Evolutionary conservation across 2,329 filamentous ascomycete species (phyloP), one percentile per base, ranked within the genome.

Genomic region (Diaporthe citriasiana): DNA sequence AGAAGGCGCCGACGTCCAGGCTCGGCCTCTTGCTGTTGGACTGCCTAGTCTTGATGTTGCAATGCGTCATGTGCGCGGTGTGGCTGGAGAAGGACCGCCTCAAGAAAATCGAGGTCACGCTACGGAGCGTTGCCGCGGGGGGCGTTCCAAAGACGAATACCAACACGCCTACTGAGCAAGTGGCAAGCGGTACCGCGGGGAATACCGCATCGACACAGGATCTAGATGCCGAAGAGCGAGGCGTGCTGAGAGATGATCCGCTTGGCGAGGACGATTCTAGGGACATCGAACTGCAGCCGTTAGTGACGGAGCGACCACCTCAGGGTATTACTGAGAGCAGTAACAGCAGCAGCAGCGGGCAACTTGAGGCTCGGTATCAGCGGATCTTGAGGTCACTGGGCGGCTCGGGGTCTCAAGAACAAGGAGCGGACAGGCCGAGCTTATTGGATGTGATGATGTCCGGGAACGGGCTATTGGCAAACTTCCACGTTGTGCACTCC

Each of bases 51-150:
- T 78, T 93, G 51, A 82, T 81, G 1, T 78, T 92, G 19, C 92
- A 93, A 80, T 90, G 89, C 76, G 80, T 92, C 56, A 92, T 93
- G 91, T 81, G 93, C 73, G 85, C 90, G 4, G 87, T 93, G 15
- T 90, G 91, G 78, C 85, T 88, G 59, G 89, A 93, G 78, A 85
- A 88, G 75, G 90, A 92, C 77, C 86, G 85, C 73, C 82, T 93
- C 30, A 85, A 88, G 42, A 85, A 87, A 66, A 82, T 84, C 19
- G 82, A 90, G 9, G 84, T 83, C 65, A 81, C 82, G 71, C 17
- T 76, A 56, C 53, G 66, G 57, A 73, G 66, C 17, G 59, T 73
- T 30, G 66, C 74, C 22, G 60, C 74, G 4, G 42, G 69, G 19
- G 76, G 77, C 45, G 40, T 73, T 45, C 75, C 53, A 57, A 76